Base-by-base conservation (phyloP, 2,329 filamentous ascomycete species). In the Phyllosticta citriasiana region DNA sequence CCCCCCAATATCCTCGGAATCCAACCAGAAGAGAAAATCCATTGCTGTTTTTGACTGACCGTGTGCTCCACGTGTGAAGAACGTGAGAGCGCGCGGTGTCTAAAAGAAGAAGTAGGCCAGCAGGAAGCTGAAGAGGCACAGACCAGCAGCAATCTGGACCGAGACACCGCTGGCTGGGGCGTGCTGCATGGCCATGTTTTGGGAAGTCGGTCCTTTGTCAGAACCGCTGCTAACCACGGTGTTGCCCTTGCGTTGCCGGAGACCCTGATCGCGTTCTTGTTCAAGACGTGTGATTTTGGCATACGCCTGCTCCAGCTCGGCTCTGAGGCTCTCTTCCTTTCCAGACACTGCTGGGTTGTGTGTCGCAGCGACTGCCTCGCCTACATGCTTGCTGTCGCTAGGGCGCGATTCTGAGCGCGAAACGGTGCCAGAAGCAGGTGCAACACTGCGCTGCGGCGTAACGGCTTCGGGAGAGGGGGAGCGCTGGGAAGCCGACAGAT, bases 51-150 rank as follows among this genome's bases (percentile, higher is more conserved):
- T 47, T 47, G n/a, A 16, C n/a, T 47, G 16, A 16, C 40, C 40
- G 40, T 47, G 40, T 47, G 40, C 40, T 47, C 40, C 16, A n/a
- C 40, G 40, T 47, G 6, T 1, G n/a, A n/a, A 12, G 7, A 40
- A n/a, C 40, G n/a, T 16, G 40, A n/a, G 40, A 47, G 40, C 40
- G 40, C 27, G 25, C 54, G 27, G 27, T 33, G 54, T 35, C n/a
- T 81, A 99, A 77, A 99, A 99, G 80, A 99, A 91, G 75, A 97
- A 84, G 77, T 97, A 99, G 60, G 91, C 94, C 68, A 97, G 83
- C 71, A 99, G 77, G 79, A 99, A 99, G 79, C 90, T 92, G 65
- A 96, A 69, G 69, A 99, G 79, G 73, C 92, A 97, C 53, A 99
- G 79, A 24, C 85, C 79, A 24, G 94, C 93, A 53, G 89, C 89